These are phyloP conservation scores for Byssochlamys sp. DNA, from an alignment of 2,329 filamentous ascomycete species.

Conservation along the genomic window DNA sequence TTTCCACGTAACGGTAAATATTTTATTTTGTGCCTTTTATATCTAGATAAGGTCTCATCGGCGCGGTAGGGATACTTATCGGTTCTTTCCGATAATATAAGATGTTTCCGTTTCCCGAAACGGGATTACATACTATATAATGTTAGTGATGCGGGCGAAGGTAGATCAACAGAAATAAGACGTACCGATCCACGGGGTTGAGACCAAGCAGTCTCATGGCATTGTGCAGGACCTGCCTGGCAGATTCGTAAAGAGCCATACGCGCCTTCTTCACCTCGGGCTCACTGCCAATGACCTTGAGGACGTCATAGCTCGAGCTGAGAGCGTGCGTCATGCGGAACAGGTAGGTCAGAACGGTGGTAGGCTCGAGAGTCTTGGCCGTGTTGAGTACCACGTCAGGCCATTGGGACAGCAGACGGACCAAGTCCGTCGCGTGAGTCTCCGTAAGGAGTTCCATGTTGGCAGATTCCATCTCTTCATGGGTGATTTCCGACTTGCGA, in stretches of 20 bases:
- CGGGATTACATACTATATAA: conserved; percentile 1
- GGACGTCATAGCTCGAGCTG: conserved; percentile 52
- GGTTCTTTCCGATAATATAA: background rate
- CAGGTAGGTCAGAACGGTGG: conserved; percentile 56
- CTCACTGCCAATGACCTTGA: conserved; percentile 54
- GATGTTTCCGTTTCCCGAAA: background rate
- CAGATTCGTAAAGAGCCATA: conserved; percentile 52
- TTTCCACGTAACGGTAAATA: background rate
- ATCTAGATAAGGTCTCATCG: background rate
- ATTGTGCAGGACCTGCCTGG: conserved; percentile 55
- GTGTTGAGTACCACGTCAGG: conserved; percentile 57
- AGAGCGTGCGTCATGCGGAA: conserved; percentile 58
- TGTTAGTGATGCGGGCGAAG: background rate
- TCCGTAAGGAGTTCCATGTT: conserved; percentile 54
- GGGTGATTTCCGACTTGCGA: conserved; percentile 44
- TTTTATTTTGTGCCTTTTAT: background rate
- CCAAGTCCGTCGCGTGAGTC: conserved; percentile 51
- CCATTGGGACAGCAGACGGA: conserved; percentile 54
- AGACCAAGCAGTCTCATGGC: conserved; percentile 57
- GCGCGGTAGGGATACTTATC: background rate
- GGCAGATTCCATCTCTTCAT: conserved; percentile 42
- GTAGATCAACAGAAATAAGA: conserved; percentile 1
- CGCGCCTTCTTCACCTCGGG: conserved; percentile 49
- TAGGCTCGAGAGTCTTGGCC: conserved; percentile 56
- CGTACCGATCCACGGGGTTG: conserved; percentile 52